These are phyloP conservation scores for Peronospora tabacina DNA, from an alignment of 352 stramenopile genomes.

Conservation along the genomic window DNA sequence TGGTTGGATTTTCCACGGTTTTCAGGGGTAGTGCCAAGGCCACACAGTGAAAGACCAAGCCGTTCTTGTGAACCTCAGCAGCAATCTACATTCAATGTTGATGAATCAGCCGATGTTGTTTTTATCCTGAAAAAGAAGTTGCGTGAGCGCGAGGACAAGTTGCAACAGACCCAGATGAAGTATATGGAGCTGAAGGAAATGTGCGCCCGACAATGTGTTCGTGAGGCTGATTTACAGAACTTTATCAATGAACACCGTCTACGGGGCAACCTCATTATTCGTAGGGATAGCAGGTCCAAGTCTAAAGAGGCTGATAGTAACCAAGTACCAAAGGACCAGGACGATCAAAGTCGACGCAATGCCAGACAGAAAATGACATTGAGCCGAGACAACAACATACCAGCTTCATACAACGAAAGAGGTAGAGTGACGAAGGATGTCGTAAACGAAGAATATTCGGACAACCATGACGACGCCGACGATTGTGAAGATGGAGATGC, in stretches of 20 bases:
- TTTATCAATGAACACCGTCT: constrained; percentile 78
- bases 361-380: constrained; percentile 16
- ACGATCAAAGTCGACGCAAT: constrained; percentile 8
- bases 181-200: constrained; percentile 72
- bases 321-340: constrained; percentile 15
- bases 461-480: constrained; percentile 24
- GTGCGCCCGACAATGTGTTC: constrained; percentile 65
- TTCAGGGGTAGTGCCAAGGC: constrained; percentile 8
- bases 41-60: constrained; percentile 8
- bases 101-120: constrained; percentile 28
- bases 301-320: constrained; percentile 11
- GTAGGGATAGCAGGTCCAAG: constrained; percentile 24
- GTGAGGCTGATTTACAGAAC: constrained; percentile 68
- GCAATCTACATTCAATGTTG: not conserved
- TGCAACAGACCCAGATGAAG: constrained; percentile 49
- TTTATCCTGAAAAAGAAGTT: constrained; percentile 54
- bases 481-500: constrained; percentile 22
- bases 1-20: constrained; percentile 58
- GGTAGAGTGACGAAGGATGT: constrained; percentile 12
- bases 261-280: constrained; percentile 55
- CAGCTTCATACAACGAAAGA: constrained; percentile 14
- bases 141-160: constrained; percentile 49
- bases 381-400: constrained; percentile 25
- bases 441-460: constrained; percentile 19
- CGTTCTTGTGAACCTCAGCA: constrained; percentile 4